These are phyloP conservation scores for Colletotrichum sp. DNA, from an alignment of 2,329 filamentous ascomycete genomes.

Conservation along the genomic window DNA sequence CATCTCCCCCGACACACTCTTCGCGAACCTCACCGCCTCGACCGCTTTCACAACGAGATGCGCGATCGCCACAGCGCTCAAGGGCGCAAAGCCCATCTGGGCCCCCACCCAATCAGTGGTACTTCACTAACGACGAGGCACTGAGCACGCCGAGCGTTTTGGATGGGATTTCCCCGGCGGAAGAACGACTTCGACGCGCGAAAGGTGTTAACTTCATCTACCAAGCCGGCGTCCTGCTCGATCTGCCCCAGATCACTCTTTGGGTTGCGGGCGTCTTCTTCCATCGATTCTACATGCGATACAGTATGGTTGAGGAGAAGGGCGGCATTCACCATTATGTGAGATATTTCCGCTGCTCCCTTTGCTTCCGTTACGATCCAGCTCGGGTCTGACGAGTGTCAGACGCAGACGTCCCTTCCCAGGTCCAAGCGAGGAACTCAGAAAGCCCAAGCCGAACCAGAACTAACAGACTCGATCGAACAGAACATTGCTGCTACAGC, in stretches of 20 bases:
- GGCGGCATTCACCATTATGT: conserved; percentile 90
- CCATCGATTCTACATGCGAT: conserved; percentile 94
- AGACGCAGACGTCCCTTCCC: conserved; percentile 7
- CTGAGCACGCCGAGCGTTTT: conserved; percentile 82
- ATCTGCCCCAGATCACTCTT: conserved; percentile 89
- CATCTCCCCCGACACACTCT: conserved; percentile 63
- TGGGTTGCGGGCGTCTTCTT: conserved; percentile 94
- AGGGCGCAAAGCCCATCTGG: conserved; percentile 21
- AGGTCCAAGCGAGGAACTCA: conserved; percentile 13
- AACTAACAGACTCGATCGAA: conserved; percentile 20
- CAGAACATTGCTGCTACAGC: conserved; percentile 87
- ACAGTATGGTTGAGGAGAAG: conserved; percentile 77
- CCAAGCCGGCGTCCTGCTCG: conserved; percentile 90
- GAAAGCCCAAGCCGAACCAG: conserved; percentile 1
- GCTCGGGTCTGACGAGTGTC: conserved; percentile 11
- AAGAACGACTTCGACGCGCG: conserved; percentile 81
- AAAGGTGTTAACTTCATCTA: conserved; percentile 98
- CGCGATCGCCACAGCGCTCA: conserved; percentile 43
- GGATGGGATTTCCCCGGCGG: conserved; percentile 77
- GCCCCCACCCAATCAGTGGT: conserved; percentile 73
- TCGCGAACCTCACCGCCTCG: conserved; percentile 61
- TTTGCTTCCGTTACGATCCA: neutral
- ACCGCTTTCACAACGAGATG: conserved; percentile 46
- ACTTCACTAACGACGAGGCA: conserved; percentile 85
- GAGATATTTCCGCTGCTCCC: conserved; percentile 35